These are phyloP conservation scores for Colletotrichum sp. DNA, from an alignment of 2,329 filamentous ascomycete genomes.

Conservation along the genomic window DNA sequence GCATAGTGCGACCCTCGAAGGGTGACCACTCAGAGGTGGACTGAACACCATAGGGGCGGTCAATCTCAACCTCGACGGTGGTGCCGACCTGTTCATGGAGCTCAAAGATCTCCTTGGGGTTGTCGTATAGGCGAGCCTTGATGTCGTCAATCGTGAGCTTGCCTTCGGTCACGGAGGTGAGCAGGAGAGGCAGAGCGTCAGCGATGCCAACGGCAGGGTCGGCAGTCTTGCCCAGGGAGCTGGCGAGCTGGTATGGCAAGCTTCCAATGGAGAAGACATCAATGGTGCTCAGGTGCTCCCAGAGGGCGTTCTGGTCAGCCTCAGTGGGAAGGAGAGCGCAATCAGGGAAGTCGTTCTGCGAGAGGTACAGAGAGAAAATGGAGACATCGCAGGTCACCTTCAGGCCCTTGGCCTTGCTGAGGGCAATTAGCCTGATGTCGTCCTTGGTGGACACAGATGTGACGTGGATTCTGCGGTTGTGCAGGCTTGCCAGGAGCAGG, in stretches of 20 bases:
- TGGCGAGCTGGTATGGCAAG: conserved; percentile 77
- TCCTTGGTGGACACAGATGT: conserved; percentile 83
- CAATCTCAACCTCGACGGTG: conserved; percentile 76
- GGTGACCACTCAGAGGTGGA: conserved; percentile 67
- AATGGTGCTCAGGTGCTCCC: conserved; percentile 75
- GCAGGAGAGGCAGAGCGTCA: conserved; percentile 75
- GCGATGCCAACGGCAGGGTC: conserved; percentile 71
- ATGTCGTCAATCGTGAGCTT: conserved; percentile 77
- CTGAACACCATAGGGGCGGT: conserved; percentile 69
- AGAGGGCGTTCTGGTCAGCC: conserved; percentile 74
- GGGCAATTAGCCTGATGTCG: conserved; percentile 76
- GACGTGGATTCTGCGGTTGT: conserved; percentile 79
- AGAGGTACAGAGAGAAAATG: conserved; percentile 80
- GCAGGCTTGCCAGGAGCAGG: conserved; percentile 76
- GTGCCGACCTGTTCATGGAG: conserved; percentile 80
- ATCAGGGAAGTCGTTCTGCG: conserved; percentile 71
- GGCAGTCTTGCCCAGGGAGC: conserved; percentile 54
- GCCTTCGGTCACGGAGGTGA: conserved; percentile 78
- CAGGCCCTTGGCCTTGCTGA: conserved; percentile 82
- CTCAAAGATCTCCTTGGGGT: conserved; percentile 82
- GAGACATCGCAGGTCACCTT: conserved; percentile 83
- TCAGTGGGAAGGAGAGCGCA: conserved; percentile 69
- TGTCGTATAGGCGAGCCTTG: conserved; percentile 73
- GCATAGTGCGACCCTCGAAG: conserved; percentile 71
- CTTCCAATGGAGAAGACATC: conserved; percentile 83